These are phyloP conservation scores for Ophiosphaerella herpotricha DNA, from an alignment of 2,329 filamentous ascomycete genomes.

Conservation along the genomic window DNA sequence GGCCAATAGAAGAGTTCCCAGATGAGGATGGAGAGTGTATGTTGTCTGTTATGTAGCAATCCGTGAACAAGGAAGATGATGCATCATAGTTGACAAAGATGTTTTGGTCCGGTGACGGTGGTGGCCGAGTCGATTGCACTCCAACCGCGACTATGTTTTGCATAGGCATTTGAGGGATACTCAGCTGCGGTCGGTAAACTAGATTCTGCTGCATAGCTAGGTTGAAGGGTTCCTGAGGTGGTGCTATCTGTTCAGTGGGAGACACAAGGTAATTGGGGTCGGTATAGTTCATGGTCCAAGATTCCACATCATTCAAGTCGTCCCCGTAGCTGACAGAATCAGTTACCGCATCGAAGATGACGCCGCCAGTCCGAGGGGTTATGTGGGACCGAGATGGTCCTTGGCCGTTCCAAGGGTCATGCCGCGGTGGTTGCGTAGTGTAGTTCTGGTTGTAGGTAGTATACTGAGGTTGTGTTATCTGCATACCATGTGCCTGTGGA, in stretches of 20 bases:
- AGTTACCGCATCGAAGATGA: conserved; percentile 38
- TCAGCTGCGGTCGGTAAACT: conserved; percentile 16
- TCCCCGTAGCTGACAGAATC: conserved; percentile 28
- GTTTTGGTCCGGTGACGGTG: conserved; percentile 30
- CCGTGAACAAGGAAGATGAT: conserved; percentile 29
- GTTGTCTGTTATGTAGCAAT: conserved; percentile 25
- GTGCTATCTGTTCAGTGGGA: conserved; percentile 31
- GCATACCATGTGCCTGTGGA: conserved; percentile 21
- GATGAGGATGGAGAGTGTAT: conserved; percentile 26
- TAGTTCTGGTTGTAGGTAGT: conserved; percentile 27
- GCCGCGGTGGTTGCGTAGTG: conserved; percentile 27
- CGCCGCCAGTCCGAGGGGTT: conserved; percentile 31
- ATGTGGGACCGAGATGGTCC: conserved; percentile 32
- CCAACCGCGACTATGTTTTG: conserved; percentile 25
- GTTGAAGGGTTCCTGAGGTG: conserved; percentile 27
- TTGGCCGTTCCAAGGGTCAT: conserved; percentile 41
- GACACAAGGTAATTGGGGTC: conserved; percentile 33
- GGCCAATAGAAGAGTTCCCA: conserved; percentile 25
- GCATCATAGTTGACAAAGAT: conserved; percentile 36
- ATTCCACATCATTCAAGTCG: conserved; percentile 25
- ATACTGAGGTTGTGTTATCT: conserved; percentile 22
- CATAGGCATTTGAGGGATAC: conserved; percentile 13
- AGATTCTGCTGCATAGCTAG: conserved; percentile 16
- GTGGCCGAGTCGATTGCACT: conserved; percentile 26
- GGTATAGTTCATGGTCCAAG: conserved; percentile 33